Base-by-base conservation (phyloP, 2,329 filamentous ascomycete genomes). In the Xylaria sp. region DNA sequence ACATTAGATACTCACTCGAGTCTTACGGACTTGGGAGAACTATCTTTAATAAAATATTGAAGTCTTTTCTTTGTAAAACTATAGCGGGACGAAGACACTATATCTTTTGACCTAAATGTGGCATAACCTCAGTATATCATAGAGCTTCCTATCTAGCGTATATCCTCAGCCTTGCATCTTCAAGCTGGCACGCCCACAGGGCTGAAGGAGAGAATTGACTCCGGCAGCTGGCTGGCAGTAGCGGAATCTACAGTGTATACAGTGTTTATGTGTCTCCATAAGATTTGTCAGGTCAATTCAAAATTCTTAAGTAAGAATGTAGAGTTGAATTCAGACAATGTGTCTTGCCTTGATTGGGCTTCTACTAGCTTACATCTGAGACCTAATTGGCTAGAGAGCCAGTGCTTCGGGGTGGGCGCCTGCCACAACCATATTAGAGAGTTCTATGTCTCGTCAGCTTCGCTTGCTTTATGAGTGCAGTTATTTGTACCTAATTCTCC, bases 271-370 rank as follows among this genome's bases (percentile, higher is more conserved):
- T 36, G 11, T 21, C 8, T 47, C 14, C 19, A 39, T 17, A 14
- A 24, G 59, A 69, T 69, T 69, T 69, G 67, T 69, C 67, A 69
- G 30, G 54, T 47, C 50, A 64, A 63, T 21, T 64, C 58, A 68
- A 27, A 64, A 69, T 64, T 67, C 68, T 58, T 61, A 30, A 56
- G 65, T 54, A 57, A 69, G 67, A 69, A 69, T 68, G 62, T 53
- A 47, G 50, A 47, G 53, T 59, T 51, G 59, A 67, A 48, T 51
- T 56, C 47, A 51, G 54, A 61, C 57, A 64, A 70, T 70, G 69
- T 70, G 69, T 69, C 69, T 66, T 69, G 48, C 48, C 69, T 67
- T 70, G 69, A 70, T 70, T 70, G 69, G 69, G 66, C 60, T 64
- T 47, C 24, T 34, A 39, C 7, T 12, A 19, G 55, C 12, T 62